phyloP scores from a whole-genome alignment of 805 yeast species.

The Alloascoidea africana region DNA sequence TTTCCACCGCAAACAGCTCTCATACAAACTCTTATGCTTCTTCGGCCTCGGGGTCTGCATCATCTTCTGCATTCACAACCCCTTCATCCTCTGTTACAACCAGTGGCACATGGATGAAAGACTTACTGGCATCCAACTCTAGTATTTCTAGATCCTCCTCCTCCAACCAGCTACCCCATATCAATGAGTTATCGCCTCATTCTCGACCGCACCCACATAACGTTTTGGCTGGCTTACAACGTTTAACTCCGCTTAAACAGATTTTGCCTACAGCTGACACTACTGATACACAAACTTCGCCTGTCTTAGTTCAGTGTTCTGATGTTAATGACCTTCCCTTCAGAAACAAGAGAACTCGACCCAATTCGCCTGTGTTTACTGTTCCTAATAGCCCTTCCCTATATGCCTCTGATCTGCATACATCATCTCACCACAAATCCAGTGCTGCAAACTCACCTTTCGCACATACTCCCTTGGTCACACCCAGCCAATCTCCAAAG shows the following conservation, averaged over 20 bases:
- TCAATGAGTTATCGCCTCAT: not conserved
- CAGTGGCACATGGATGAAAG: conserved; percentile 1
- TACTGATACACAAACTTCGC: not conserved
- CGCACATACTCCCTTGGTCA: not conserved
- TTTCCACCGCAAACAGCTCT: not conserved
- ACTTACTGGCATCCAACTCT: not conserved
- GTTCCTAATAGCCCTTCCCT: conserved; percentile 18
- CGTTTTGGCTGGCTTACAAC: conserved; percentile 1
- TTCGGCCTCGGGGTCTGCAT: not conserved
- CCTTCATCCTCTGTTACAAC: not conserved
- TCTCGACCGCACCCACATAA: not conserved
- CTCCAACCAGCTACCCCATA: no score
- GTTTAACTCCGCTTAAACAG: not conserved
- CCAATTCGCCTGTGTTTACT: conserved; percentile 24
- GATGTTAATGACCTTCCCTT: no score
- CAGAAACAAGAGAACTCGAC: conserved; percentile 19
- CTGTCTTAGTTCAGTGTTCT: no score
- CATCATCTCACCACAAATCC: not conserved
- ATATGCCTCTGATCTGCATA: not conserved
- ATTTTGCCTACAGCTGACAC: not conserved
- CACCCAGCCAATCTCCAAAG: not conserved
- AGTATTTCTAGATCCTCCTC: not conserved
- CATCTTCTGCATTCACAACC: not conserved
- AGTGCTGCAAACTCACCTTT: not conserved
- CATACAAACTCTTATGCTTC: not conserved